These are phyloP conservation scores for Raphanus raphanistrum DNA, from an alignment of 345 rosid genomes.

Conservation along the genomic window DNA sequence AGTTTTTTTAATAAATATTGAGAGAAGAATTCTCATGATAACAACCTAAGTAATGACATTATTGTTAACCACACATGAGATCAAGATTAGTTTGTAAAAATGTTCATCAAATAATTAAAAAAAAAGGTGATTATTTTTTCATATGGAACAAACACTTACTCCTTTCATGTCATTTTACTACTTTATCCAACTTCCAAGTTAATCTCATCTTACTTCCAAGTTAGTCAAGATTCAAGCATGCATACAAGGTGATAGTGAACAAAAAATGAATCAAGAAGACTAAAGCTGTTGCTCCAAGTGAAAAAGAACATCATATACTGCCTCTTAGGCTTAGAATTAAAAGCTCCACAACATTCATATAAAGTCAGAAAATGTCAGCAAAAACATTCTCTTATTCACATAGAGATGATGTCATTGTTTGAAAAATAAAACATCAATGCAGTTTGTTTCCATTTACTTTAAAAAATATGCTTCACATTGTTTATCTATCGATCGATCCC, in stretches of 20 bases:
- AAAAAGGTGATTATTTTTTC: not conserved
- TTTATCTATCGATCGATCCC: conserved; percentile 81
- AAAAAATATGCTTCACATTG: not conserved
- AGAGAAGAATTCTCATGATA: too few species aligned
- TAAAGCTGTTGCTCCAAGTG: not conserved
- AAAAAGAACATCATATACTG: not conserved
- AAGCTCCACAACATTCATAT: conserved; percentile 29
- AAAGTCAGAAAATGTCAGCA: conserved; percentile 39
- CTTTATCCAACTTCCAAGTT: not conserved
- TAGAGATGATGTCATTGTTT: conserved; percentile 33
- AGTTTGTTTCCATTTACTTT: conserved; percentile 18
- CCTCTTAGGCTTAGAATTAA: conserved; percentile 6
- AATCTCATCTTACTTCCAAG: not conserved
- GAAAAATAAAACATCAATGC: conserved; percentile 7
- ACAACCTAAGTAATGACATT: too few species aligned
- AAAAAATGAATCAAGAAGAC: not conserved
- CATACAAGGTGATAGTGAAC: not conserved
- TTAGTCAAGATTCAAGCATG: not conserved
- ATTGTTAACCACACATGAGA: too few species aligned
- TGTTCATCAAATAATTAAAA: too few species aligned
- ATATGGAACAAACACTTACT: not conserved
- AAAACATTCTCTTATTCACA: conserved; percentile 44
- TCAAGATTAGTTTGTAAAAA: too few species aligned
- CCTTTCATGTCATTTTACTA: not conserved
- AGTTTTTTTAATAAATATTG: too few species aligned